Evolutionary conservation across 2,329 filamentous ascomycete species (phyloP).

Genomic region (Cytospora mali): DNA sequence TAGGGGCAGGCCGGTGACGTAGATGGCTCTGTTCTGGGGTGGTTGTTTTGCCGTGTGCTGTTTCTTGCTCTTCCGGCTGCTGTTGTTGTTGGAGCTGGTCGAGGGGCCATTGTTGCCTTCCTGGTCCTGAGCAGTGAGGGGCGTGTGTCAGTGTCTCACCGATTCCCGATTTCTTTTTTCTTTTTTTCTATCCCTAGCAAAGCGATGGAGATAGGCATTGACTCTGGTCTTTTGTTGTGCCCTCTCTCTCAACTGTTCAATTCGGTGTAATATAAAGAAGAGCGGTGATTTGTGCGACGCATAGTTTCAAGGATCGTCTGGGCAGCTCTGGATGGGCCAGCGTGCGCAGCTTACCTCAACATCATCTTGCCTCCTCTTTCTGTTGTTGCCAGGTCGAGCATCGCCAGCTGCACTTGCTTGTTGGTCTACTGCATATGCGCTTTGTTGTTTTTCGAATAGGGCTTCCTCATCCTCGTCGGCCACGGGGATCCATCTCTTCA

Average conservation of each 20-base stretch:
- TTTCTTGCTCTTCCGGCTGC: conserved; percentile 38
- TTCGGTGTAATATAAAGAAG: neutral
- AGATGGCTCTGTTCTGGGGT: conserved; percentile 83
- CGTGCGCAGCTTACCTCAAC: conserved; percentile 47
- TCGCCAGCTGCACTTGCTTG: conserved; percentile 21
- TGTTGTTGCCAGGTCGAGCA: conserved; percentile 32
- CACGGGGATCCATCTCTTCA: conserved; percentile 73
- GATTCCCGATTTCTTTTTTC: conserved; percentile 12
- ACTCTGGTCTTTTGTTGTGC: conserved; percentile 2
- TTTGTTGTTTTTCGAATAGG: conserved; percentile 36
- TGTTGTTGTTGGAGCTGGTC: conserved; percentile 13
- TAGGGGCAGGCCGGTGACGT: conserved; percentile 82
- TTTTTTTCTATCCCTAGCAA: neutral
- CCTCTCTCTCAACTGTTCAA: conserved; percentile 10
- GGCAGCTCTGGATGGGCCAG: conserved; percentile 32
- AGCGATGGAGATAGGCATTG: conserved; percentile 12
- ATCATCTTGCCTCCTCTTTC: conserved; percentile 49
- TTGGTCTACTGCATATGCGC: conserved; percentile 32
- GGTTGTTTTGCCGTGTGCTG: conserved; percentile 45
- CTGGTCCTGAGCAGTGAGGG: conserved; percentile 31
- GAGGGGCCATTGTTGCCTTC: conserved; percentile 35
- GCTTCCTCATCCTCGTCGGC: conserved; percentile 40
- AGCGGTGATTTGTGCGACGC: conserved; percentile 7
- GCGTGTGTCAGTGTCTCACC: conserved; percentile 29
- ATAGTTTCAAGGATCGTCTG: conserved; percentile 20